Evolutionary conservation across 192 early-diverging fungal species (phyloP).

Genomic region (Neocallimastix lanati): DNA sequence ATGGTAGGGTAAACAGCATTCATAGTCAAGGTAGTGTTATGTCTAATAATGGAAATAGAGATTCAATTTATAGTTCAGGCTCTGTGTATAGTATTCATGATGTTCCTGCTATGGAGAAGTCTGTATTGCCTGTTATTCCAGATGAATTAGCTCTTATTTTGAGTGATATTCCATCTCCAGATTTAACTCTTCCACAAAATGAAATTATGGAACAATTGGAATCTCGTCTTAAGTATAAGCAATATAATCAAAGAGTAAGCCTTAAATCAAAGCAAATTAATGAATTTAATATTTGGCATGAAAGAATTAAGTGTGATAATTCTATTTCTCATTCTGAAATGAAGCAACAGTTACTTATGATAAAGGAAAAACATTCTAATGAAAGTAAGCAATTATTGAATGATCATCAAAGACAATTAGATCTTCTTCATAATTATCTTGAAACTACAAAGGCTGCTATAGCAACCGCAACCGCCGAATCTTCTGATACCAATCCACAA

Average conservation of each 20-base stretch:
- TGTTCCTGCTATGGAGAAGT: too few species aligned
- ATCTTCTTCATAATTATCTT: background rate
- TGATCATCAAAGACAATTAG: background rate
- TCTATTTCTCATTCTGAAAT: background rate
- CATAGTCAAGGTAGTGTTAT: too few species aligned
- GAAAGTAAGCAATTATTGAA: background rate
- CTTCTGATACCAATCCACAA: too few species aligned
- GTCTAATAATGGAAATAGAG: too few species aligned
- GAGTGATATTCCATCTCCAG: background rate
- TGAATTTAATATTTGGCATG: background rate
- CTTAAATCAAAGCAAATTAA: background rate
- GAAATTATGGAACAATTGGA: background rate
- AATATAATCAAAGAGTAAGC: background rate
- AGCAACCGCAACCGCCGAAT: too few species aligned
- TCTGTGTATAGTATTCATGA: too few species aligned
- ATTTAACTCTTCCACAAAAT: background rate
- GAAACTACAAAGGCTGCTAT: background rate
- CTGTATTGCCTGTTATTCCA: background rate
- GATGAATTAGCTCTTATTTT: background rate
- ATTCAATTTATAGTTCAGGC: too few species aligned
- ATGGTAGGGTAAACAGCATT: too few species aligned
- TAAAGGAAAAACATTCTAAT: background rate
- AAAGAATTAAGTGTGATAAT: background rate
- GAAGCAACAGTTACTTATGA: background rate
- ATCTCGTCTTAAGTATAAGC: background rate